Percentiles rank a stretch among this genome's conserved stretches.
Evolutionary conservation across 177 flowering plant genomes (phyloP).

Genomic region (Vitis hybrid): DNA sequence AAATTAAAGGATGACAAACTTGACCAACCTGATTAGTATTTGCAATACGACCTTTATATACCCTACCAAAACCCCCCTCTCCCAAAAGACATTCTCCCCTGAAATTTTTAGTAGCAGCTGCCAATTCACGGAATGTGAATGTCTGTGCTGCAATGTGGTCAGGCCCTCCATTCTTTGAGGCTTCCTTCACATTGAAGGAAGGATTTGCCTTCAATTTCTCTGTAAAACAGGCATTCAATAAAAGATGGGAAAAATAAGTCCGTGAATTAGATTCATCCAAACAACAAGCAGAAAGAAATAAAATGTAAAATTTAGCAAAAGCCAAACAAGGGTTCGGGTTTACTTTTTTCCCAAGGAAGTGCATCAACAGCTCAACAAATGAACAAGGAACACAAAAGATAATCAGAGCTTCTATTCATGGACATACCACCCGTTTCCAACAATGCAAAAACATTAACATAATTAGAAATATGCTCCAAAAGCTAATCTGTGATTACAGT

Average conservation of each 20-base stretch:
- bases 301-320: background rate
- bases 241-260: no score
- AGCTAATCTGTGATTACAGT: no score
- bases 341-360: no score
- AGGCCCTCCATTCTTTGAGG: constrained; percentile 20
- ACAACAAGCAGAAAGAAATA: background rate
- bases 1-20: background rate
- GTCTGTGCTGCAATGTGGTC: constrained; percentile 32
- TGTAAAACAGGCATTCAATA: constrained; percentile 3
- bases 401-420: no score
- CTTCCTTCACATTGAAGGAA: constrained; percentile 15
- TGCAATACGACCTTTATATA: constrained; percentile 38
- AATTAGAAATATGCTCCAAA: no score
- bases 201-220: constrained; percentile 20
- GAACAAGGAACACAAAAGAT: background rate
- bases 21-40: constrained; percentile 30
- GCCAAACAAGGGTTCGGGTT: no score
- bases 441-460: no score
- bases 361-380: no score
- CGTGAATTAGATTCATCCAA: no score
- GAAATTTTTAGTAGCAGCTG: constrained; percentile 33
- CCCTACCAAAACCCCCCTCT: constrained; percentile 49
- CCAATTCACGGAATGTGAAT: constrained; percentile 38
- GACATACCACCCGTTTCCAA: no score
- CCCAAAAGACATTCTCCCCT: constrained; percentile 41